These are phyloP conservation scores for Fusarium musae DNA, from an alignment of 2,329 filamentous ascomycete genomes.

Conservation along the genomic window DNA sequence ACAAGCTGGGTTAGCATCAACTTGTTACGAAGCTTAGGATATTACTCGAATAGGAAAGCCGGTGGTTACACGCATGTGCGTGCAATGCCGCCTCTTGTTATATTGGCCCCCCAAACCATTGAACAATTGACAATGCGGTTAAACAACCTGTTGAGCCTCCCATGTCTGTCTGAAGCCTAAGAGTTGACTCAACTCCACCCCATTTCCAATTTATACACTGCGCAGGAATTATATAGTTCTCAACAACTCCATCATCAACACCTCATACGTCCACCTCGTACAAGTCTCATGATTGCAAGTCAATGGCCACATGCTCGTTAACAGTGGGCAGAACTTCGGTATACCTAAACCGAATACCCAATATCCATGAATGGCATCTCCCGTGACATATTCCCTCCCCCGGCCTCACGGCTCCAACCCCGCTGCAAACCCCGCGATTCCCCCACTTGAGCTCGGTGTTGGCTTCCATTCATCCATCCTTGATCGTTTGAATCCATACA, in stretches of 20 bases:
- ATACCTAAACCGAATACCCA: background rate
- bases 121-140: background rate
- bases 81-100: background rate
- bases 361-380: background rate
- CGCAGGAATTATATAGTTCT: background rate
- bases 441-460: constrained; percentile 18
- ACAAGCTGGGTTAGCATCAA: background rate
- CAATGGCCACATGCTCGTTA: constrained; percentile 13
- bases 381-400: constrained; percentile 15
- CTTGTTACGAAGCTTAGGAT: background rate
- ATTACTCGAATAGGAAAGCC: constrained; percentile 3
- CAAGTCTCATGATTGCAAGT: constrained; percentile 2
- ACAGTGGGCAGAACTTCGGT: background rate
- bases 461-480: constrained; percentile 1
- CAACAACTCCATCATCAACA: background rate
- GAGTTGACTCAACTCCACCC: background rate
- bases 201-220: background rate
- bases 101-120: background rate
- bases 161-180: no score
- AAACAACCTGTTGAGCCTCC: background rate
- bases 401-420: constrained; percentile 20
- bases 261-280: background rate
- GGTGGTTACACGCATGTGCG: background rate
- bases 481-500: background rate
- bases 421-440: constrained; percentile 24